Percentiles rank a stretch among this genome's conserved stretches.
phyloP scores from a whole-genome alignment of 306 rosid species.

The Senna siamea region DNA sequence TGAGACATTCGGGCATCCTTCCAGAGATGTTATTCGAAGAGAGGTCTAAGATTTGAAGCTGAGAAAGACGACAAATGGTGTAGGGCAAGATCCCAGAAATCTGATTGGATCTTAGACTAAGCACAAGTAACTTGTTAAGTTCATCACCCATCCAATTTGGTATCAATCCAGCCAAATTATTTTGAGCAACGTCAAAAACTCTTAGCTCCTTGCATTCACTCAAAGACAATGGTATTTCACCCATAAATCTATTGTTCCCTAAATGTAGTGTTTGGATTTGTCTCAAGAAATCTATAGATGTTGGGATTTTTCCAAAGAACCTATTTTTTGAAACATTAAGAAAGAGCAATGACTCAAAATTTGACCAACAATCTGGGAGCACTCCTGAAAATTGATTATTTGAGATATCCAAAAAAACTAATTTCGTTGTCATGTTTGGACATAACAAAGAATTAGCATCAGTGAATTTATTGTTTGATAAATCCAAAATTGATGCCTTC shows the following conservation, averaged over 20 bases:
- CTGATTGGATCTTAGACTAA: background rate
- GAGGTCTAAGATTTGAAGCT: background rate
- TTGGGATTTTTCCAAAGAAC: conserved; percentile 1
- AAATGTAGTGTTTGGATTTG: background rate
- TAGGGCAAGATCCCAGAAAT: background rate
- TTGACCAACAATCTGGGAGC: background rate
- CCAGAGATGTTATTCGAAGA: background rate
- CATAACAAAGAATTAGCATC: background rate
- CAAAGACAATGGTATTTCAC: background rate
- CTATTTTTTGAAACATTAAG: background rate
- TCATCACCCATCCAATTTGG: background rate
- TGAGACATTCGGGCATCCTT: background rate
- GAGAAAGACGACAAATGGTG: background rate
- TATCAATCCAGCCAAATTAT: background rate
- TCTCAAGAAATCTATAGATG: background rate
- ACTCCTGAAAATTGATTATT: background rate
- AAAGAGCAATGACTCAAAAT: background rate
- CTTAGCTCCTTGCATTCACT: background rate
- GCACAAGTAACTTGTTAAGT: background rate
- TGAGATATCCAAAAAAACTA: background rate
- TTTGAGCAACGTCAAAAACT: background rate
- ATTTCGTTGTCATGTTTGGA: accelerated
- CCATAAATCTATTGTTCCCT: background rate
- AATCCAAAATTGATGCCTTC: accelerated
- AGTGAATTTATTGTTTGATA: background rate